Evolutionary conservation across 768 basidiomycete genomes (phyloP).

Genomic region (Kwoniella heveanensis): DNA sequence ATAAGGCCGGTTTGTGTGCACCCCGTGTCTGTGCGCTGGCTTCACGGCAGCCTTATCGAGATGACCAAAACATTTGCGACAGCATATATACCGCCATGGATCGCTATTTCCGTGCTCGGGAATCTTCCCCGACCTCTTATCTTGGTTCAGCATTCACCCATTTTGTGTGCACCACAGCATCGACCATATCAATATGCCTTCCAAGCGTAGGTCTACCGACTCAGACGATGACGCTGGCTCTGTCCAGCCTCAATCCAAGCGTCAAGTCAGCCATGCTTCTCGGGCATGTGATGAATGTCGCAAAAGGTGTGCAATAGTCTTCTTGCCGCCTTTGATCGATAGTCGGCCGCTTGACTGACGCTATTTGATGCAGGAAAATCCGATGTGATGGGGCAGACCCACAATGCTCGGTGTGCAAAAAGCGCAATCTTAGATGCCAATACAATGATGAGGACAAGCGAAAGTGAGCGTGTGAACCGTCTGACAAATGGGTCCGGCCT

Average conservation of each 20-base stretch:
- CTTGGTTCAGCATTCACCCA: neutral
- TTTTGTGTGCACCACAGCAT: too few species aligned
- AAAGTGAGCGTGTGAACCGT: slow-evolving; percentile 22
- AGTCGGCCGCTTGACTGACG: too few species aligned
- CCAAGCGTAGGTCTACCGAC: slow-evolving; percentile 21
- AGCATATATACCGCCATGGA: neutral
- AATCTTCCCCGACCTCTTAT: neutral
- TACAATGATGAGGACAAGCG: slow-evolving; percentile 33
- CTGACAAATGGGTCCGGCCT: too few species aligned
- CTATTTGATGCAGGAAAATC: slow-evolving; percentile 18
- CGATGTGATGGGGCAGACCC: slow-evolving; percentile 27
- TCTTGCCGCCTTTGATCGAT: too few species aligned
- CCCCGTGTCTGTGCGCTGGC: neutral
- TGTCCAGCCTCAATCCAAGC: slow-evolving; percentile 2
- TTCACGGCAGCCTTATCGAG: neutral
- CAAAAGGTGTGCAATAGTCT: slow-evolving; percentile 21
- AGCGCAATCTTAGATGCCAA: slow-evolving; percentile 18
- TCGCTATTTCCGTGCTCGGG: neutral
- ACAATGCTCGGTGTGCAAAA: slow-evolving; percentile 21
- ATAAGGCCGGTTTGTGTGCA: slow-evolving; percentile 2
- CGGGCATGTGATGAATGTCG: slow-evolving; percentile 31
- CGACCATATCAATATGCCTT: slow-evolving; percentile 8
- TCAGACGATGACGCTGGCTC: slow-evolving; percentile 2
- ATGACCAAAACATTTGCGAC: too few species aligned
- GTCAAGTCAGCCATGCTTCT: slow-evolving; percentile 18